Conservation (phyloP, 139 green algal genomes). For the Protoeuglena noctilucae region DNA sequence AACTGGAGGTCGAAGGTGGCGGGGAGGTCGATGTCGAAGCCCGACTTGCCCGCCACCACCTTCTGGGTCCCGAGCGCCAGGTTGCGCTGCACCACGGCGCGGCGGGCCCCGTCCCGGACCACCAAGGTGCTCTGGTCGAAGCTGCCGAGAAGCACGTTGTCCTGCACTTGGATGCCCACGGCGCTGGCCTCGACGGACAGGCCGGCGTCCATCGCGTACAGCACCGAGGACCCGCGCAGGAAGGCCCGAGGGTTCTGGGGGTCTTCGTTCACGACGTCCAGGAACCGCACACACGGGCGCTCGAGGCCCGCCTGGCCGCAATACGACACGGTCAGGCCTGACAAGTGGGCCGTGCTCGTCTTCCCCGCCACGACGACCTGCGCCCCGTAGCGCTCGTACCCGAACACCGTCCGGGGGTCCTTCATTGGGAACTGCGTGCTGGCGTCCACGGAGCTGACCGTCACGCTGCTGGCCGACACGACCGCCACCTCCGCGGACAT, state of each 20-base stretch:
- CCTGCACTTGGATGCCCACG: not conserved
- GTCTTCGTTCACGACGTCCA: too few relatives aligned
- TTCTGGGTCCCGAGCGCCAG: slow-evolving; percentile 22
- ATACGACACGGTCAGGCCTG: too few relatives aligned
- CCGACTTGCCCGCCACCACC: slow-evolving; percentile 1
- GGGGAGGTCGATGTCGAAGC: slow-evolving; percentile 2
- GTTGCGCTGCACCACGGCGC: slow-evolving; percentile 15
- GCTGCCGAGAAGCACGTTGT: slow-evolving; percentile 18
- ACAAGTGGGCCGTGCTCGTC: too few relatives aligned
- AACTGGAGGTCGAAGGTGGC: not conserved
- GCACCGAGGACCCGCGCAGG: too few relatives aligned
- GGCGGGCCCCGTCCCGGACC: slow-evolving; percentile 1
- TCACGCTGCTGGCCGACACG: not conserved
- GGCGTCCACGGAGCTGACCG: not conserved
- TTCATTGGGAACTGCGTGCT: not conserved
- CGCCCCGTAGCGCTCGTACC: not conserved
- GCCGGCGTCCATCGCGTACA: not conserved
- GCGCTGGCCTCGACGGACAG: not conserved
- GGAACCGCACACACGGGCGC: too few relatives aligned
- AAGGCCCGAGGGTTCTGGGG: too few relatives aligned
- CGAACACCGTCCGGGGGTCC: too few relatives aligned
- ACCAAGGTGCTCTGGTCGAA: slow-evolving; percentile 16
- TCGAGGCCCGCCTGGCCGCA: too few relatives aligned
- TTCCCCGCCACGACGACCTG: not conserved
- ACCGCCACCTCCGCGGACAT: not conserved